Conservation (phyloP, 257 asterid genomes). For the Penstemon eatonii region DNA sequence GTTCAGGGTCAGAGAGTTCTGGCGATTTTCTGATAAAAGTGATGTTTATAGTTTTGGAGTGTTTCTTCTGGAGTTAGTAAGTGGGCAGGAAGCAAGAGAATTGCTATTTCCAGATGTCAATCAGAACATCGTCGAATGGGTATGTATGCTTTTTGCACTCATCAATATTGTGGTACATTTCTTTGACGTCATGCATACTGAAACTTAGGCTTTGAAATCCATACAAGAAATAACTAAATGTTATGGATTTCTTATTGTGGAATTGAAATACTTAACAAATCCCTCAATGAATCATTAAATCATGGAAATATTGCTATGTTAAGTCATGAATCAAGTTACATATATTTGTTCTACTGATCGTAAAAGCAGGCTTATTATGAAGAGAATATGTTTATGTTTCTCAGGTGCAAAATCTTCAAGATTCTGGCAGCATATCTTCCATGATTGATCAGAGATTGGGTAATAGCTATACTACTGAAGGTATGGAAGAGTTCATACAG, state of each 20-base stretch:
- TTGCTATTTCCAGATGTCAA: slow-evolving; percentile 52
- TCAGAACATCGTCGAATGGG: slow-evolving; percentile 80
- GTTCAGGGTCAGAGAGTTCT: slow-evolving; percentile 81
- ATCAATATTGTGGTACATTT: not conserved
- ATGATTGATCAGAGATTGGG: slow-evolving; percentile 73
- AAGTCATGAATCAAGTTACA: not conserved
- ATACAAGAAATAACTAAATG: no score
- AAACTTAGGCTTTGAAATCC: not conserved
- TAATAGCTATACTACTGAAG: slow-evolving; percentile 73
- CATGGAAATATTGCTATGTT: not conserved
- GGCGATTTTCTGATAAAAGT: slow-evolving; percentile 85
- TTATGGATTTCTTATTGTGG: no score
- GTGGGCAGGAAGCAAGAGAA: slow-evolving; percentile 68
- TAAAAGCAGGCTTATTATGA: slow-evolving; percentile 4
- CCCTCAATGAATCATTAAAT: no score
- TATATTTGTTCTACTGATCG: not conserved
- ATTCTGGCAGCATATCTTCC: slow-evolving; percentile 49
- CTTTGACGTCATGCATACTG: not conserved
- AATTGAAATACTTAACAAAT: no score
- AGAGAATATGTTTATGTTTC: not conserved
- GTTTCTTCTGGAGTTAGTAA: slow-evolving; percentile 84
- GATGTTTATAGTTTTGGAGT: slow-evolving; percentile 89
- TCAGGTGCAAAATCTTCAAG: slow-evolving; percentile 75
- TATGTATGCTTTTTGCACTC: slow-evolving; percentile 28
- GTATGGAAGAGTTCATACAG: slow-evolving; percentile 79